phyloP scores from a whole-genome alignment of 2,329 filamentous ascomycete genomes.

The Aspergillus phoenicis region DNA sequence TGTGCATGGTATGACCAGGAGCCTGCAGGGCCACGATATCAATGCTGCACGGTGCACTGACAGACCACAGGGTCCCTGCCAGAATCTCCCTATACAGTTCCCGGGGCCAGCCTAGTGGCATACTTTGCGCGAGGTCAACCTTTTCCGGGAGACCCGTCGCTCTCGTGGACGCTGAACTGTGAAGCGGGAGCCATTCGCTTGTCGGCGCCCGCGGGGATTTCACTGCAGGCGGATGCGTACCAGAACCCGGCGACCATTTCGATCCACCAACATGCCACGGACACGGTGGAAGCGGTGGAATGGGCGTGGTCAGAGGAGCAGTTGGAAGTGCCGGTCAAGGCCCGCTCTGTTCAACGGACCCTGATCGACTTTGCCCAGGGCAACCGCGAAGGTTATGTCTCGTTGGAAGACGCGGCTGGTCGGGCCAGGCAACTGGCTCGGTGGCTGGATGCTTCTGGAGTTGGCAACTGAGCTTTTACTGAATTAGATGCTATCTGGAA shows the following conservation, averaged over 20 bases:
- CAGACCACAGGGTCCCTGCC: background rate
- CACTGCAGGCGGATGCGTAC: background rate
- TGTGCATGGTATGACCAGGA: background rate
- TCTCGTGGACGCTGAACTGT: background rate
- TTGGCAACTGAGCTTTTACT: no score
- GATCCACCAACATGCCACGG: background rate
- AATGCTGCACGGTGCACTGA: background rate
- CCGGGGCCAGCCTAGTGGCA: background rate
- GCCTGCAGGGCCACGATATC: background rate
- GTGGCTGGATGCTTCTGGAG: background rate
- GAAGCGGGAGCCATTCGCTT: background rate
- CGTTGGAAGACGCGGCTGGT: background rate
- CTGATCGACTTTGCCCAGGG: background rate
- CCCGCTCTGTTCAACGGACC: background rate
- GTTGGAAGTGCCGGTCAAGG: background rate
- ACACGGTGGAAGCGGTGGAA: background rate
- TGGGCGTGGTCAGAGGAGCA: slow-evolving; percentile 5
- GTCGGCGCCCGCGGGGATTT: background rate
- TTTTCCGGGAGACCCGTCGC: background rate
- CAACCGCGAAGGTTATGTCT: background rate
- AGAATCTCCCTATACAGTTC: background rate
- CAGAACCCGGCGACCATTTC: background rate
- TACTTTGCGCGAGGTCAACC: slow-evolving; percentile 1
- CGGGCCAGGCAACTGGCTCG: slow-evolving; percentile 1
- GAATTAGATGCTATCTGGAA: no score